These are phyloP conservation scores for Nakaseomyces uthaithaninus DNA, from an alignment of 1,139 yeast genomes.

Conservation along the genomic window DNA sequence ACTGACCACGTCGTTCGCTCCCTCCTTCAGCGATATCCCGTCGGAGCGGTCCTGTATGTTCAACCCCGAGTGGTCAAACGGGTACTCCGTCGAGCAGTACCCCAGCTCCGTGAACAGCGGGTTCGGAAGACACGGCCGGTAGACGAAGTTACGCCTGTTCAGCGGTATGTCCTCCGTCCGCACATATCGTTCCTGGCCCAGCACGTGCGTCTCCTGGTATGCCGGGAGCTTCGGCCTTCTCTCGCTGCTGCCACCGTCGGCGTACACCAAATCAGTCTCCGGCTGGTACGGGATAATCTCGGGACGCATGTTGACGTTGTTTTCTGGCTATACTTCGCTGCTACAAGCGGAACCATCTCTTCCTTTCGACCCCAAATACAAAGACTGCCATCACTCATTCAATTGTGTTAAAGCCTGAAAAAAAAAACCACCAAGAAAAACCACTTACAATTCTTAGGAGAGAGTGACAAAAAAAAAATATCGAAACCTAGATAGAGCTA, in stretches of 20 bases:
- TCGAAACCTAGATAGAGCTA: too few species aligned
- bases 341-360: too few species aligned
- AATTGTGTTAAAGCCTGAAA: background rate
- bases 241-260: background rate
- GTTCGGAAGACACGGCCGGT: slow-evolving; percentile 70
- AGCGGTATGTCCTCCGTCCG: slow-evolving; percentile 64
- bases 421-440: background rate
- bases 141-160: slow-evolving; percentile 73
- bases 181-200: slow-evolving; percentile 2
- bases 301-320: slow-evolving; percentile 19
- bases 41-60: slow-evolving; percentile 67
- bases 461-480: too few species aligned
- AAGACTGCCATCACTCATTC: background rate
- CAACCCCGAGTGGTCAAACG: slow-evolving; percentile 56
- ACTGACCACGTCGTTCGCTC: slow-evolving; percentile 28
- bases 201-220: slow-evolving; percentile 11
- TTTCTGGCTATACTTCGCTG: too few species aligned
- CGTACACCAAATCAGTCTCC: slow-evolving; percentile 21
- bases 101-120: slow-evolving; percentile 50
- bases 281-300: slow-evolving; percentile 28
- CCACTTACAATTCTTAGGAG: too few species aligned
- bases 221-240: slow-evolving; percentile 18
- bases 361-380: background rate
- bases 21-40: slow-evolving; percentile 44
- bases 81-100: slow-evolving; percentile 67